Base-by-base conservation (phyloP, 345 rosid genomes). In the Cardamine chenopodiifolia region DNA sequence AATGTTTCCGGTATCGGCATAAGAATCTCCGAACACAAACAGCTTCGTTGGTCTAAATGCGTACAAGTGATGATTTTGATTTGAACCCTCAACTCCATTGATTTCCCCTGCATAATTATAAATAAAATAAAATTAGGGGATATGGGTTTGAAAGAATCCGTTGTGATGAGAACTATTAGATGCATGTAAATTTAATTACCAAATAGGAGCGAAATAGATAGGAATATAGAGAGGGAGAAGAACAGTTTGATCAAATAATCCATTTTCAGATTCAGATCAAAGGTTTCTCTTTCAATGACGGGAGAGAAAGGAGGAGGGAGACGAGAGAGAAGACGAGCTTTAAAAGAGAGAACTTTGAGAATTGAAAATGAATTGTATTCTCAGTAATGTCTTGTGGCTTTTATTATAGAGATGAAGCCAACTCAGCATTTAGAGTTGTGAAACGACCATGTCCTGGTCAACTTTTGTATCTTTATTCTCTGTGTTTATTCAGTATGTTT, bases 21-120 rank as follows among this genome's bases (percentile, higher is more conserved):
- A 88, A 0, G 93, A 88, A 74, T 86, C 90, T 57, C 93, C 93
- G 19, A 86, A 88, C 34, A 82, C 93, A 59, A 88, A 83, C 17
- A 88, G 78, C 78, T 81, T 85, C 48, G 78, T 64, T 55, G 87
- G 86, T 60, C 44, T 80, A 25, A 80, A 76, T 26, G 62, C 53
- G 17, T 75, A 66, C 37, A 74, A 66, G 64, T 58, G 79, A 8
- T 68, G 68, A 15, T 74, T 62, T 6, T 76, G 59, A 3, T 44
- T n/a, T 5, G 52, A 47, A 8, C 14, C 80, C 32, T 72, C 69
- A 0, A 78, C 81, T 64, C 72, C 76, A 34, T 11, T 68, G 15
- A 68, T 35, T 26, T 77, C 75, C 28, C 66, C 80, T 76, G 48
- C 63, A 69, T 20, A 40, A 40, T 34, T 7, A 45, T 6, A 32